Evolutionary conservation across 257 asterid species (phyloP), one percentile per base, ranked within the genome.

Genomic region (Prunella vulgaris): DNA sequence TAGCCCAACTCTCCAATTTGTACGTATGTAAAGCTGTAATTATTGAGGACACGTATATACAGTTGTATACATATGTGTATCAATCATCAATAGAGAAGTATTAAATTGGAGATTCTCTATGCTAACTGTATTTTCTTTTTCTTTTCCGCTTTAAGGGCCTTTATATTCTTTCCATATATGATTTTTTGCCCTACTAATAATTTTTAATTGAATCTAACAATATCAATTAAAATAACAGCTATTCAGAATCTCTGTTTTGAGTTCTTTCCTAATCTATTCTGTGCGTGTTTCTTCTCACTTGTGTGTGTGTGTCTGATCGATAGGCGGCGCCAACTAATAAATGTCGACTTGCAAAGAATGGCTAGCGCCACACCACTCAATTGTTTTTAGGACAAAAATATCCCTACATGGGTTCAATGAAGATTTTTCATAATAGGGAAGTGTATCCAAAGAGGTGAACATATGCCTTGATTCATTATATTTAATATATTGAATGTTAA

Each of bases 11-110:
- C 70, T 56, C 42, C 71, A 68, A 74, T 68, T 69, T 54, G 80
- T 79, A 65, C 37, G 67, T 77, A 70, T 70, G 75, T 68, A 74
- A 66, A 79, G 79, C 65, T 83, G 81, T 72, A 78, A 76, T 77
- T 64, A 84, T 68, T 69, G 82, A 68, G 69, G 82, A 68, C 83
- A 62, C 82, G 78, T 76, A 76, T 71, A 37, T 74, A 78, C 80
- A 76, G 73, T 77, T 81, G 79, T 78, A 30, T 54, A 35, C 60
- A 70, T 51, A 73, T 65, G 72, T 74, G 70, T n/a, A 56, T 70
- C 63, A 49, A 72, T 72, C 52, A 75, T 72, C 46, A 59, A 68
- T 65, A 57, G 25, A 35, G 10, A 66, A 33, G 51, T 54, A 30
- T 51, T 46, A 10, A 73, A 79, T 73, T 49, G 24, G 65, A 74